A percentile compares a stretch with the other conserved stretches of the same genome.
phyloP scores from a whole-genome alignment of 768 basidiomycete species.

The Serendipita indica region DNA sequence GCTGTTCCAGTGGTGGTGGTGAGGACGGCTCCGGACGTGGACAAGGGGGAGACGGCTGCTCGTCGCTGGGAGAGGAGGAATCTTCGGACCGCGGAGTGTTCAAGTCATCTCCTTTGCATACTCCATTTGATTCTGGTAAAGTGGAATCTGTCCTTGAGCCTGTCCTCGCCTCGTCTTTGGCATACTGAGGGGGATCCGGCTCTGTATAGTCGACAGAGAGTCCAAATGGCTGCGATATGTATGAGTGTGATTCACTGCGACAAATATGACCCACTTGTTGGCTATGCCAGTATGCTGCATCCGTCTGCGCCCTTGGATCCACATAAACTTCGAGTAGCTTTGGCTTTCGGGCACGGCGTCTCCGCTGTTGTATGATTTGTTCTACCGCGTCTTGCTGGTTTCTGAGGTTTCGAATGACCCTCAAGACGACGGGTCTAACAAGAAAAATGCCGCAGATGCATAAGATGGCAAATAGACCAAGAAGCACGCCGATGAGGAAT shows the following conservation, averaged over 20 bases:
- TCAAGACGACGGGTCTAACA: neutral
- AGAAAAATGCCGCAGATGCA: neutral
- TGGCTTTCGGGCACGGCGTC: neutral
- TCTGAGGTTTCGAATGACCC: neutral
- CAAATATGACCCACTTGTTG: too few relatives aligned
- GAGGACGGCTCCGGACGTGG: neutral
- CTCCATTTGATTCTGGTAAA: too few relatives aligned
- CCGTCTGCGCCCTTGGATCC: too few relatives aligned
- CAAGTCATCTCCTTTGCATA: too few relatives aligned
- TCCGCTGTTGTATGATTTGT: neutral
- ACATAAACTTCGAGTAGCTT: neutral
- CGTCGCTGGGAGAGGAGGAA: neutral
- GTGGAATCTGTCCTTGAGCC: too few relatives aligned
- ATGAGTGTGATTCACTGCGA: too few relatives aligned
- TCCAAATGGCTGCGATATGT: too few relatives aligned
- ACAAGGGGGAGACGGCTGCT: neutral
- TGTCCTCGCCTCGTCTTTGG: too few relatives aligned
- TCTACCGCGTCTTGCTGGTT: neutral
- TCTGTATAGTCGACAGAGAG: too few relatives aligned
- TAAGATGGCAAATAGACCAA: conserved; percentile 3
- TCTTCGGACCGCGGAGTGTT: too few relatives aligned
- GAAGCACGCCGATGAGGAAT: conserved; percentile 1
- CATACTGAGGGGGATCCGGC: too few relatives aligned
- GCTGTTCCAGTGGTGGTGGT: neutral
- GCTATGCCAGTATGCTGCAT: too few relatives aligned